phyloP scores from a whole-genome alignment of 768 basidiomycete genomes.

The Pulveroboletus sp. region DNA sequence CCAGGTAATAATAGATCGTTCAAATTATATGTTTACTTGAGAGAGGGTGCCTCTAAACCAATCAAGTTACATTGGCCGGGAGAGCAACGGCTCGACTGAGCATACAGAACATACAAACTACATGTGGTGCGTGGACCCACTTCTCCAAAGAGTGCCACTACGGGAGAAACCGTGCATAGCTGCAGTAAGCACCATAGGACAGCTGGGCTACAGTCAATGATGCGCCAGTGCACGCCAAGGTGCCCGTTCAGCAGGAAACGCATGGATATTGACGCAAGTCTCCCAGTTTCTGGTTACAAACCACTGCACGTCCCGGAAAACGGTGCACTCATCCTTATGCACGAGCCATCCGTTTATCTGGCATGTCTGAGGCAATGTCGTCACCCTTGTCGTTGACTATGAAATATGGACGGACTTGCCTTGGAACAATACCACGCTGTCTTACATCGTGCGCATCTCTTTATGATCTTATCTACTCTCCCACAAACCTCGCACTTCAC shows the following conservation, averaged over 20 bases:
- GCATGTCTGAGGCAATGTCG: constrained; percentile 14
- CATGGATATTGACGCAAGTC: constrained; percentile 6
- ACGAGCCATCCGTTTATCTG: constrained; percentile 19
- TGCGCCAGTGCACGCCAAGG: constrained; percentile 11
- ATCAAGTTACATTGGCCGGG: neutral
- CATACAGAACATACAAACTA: constrained; percentile 1
- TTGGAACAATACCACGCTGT: constrained; percentile 29
- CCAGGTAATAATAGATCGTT: constrained; percentile 20
- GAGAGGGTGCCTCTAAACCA: neutral
- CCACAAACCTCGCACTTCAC: constrained; percentile 23
- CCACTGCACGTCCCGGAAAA: constrained; percentile 28
- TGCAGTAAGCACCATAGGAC: neutral
- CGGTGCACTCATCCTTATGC: constrained; percentile 22
- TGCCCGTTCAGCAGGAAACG: constrained; percentile 17
- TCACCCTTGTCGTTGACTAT: constrained; percentile 2
- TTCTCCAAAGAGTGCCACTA: neutral
- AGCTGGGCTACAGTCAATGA: constrained; percentile 5
- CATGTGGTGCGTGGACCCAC: neutral
- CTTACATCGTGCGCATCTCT: constrained; percentile 28
- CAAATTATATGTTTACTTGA: constrained; percentile 5
- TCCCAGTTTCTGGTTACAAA: constrained; percentile 28
- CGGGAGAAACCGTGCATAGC: neutral
- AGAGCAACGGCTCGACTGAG: neutral
- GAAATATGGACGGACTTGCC: constrained; percentile 9
- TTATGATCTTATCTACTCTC: constrained; percentile 12